Evolutionary conservation across 495 filamentous ascomycete species (phyloP).

Genomic region (Annulohypoxylon stygium): DNA sequence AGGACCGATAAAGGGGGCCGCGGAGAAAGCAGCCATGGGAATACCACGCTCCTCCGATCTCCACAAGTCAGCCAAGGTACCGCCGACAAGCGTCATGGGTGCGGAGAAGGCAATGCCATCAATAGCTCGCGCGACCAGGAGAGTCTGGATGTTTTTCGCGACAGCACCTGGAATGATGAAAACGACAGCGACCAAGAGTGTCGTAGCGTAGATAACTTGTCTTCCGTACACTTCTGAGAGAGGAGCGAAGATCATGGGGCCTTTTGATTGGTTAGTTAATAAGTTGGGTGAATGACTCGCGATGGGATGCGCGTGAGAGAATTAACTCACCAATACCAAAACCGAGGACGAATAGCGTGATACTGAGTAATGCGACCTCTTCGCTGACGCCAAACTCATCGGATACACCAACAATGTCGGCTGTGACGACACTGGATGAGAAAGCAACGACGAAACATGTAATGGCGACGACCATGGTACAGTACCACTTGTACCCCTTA

Average conservation of each 20-base stretch:
- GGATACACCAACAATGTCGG: constrained; percentile 72
- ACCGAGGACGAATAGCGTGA: constrained; percentile 82
- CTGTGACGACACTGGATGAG: constrained; percentile 73
- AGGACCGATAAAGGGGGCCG: constrained; percentile 82
- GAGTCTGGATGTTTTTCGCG: constrained; percentile 77
- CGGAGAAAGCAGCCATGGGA: constrained; percentile 87
- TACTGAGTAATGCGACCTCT: constrained; percentile 74
- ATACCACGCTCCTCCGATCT: constrained; percentile 84
- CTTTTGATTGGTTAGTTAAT: constrained; percentile 52
- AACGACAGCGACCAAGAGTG: constrained; percentile 74
- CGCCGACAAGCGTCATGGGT: constrained; percentile 86
- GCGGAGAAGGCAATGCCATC: constrained; percentile 87
- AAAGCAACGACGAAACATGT: constrained; percentile 77
- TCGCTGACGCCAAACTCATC: constrained; percentile 71
- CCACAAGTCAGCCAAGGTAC: constrained; percentile 85
- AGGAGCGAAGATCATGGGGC: constrained; percentile 85
- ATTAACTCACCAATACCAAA: constrained; percentile 74
- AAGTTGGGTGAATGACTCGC: not conserved
- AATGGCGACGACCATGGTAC: constrained; percentile 73
- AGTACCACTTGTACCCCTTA: constrained; percentile 74
- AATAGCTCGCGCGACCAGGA: constrained; percentile 78
- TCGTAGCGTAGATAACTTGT: constrained; percentile 73
- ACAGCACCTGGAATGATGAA: constrained; percentile 85
- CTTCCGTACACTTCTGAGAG: constrained; percentile 79
- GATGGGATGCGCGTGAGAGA: constrained; percentile 32